Evolutionary conservation across 768 basidiomycete species (phyloP), one percentile per base, ranked within the genome.

Genomic region (Xanthoconium stramineum): DNA sequence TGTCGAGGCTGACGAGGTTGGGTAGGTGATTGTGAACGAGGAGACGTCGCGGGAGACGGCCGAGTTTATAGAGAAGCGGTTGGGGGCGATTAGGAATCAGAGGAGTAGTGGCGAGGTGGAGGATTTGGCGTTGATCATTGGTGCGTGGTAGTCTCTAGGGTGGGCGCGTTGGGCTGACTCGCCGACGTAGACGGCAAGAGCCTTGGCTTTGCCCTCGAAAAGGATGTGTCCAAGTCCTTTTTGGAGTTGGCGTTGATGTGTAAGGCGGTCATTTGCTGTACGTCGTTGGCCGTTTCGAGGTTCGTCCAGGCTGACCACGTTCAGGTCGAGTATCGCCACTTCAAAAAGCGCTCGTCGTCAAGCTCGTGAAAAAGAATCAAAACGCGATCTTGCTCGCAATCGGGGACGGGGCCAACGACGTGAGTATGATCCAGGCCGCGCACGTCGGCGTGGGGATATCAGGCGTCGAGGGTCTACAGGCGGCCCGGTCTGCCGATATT

Each of bases 341-440:
- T 44, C 97, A 99, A 71, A 99, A 98, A 71, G 96, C 96, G 0
- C 81, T 97, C 38, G 95, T 98, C 5, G 96, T 98, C 61, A 98
- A 98, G 73, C 83, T 98, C n/a, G 96, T 98, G 53, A 98, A 98
- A 80, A 95, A 95, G 73, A 95, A 96, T 70, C 85, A 88, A 63
- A 92, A 93, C 55, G 81, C 94, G 8, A 92, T 97, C 52, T 78
- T 97, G n/a, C 82, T 98, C 10, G 96, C 96, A 4, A 98, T 98
- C 49, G 96, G 96, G 20, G 96, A 98, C 61, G 96, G 96, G 48
- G 96, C 96, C 2, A 98, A 98, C 70, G 96, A 98, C 71, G 96
- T 98, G 63, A 92, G 92, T 69, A 98, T 98, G 96, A 98, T 98
- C 57, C 96, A 98, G 69, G 96, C 96, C 36, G 96, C 96, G 0